Evolutionary conservation across 768 basidiomycete genomes (phyloP), one percentile per base, ranked within the genome.

Genomic region (Panellus pusillus): DNA sequence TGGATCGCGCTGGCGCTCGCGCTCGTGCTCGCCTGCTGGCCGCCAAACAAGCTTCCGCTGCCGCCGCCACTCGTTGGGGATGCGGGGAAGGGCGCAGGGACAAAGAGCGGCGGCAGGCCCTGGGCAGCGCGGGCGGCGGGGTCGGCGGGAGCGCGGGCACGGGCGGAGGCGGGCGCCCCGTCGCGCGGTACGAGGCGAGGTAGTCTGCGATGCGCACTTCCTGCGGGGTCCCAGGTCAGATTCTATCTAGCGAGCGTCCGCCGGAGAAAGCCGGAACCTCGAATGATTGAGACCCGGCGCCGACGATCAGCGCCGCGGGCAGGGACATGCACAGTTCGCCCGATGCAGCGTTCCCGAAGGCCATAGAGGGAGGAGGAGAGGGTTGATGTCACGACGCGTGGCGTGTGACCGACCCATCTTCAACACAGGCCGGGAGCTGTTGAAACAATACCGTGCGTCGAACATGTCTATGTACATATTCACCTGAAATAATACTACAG

Each of bases 131-230:
- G 75, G 3, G 68, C 68, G 19, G 47, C 58, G 12, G 66, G 54
- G 4, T 68, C 68, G 17, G 69, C 58, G 1, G 77, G 1, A 63
- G 58, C n/a, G 61, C 65, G 0, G 76, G 74, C 20, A 65, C 67
- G 6, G 76, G 74, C 17, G 39, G 43, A 2, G 77, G 77, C 0
- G 71, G 68, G 29, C 56, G 53, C 20, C 71, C 66, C 0, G 72
- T 71, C 0, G 67, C 42, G 17, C 54, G 55, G 52, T 72, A 76
- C 1, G 74, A 67, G 0, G 54, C 53, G 17, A 75, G 54, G 52
- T 78, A 78, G 60, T 77, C 74, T 15, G 58, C 50, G 1, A 66
- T 35, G 19, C 76, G 73, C 5, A 62, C 57, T 66, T 78, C 76
- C 76, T 78, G 53, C 4, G 14, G 32, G 7, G 24, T 24, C 24